Conservation (phyloP, 2,329 filamentous ascomycete species). For the Alternaria viburni region DNA sequence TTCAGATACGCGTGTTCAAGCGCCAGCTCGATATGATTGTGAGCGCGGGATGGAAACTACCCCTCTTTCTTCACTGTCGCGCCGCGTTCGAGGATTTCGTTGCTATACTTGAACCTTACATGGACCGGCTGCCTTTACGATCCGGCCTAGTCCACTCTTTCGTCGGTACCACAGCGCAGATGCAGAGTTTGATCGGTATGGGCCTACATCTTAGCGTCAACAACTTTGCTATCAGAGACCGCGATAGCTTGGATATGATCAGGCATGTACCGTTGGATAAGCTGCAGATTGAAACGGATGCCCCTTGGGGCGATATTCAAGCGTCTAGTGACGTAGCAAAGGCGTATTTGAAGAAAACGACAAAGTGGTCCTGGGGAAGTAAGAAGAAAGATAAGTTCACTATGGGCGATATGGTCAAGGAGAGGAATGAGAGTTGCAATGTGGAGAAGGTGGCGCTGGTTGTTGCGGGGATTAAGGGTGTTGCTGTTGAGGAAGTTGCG, state of each 20-base stretch:
- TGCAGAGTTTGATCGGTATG: conserved; percentile 47
- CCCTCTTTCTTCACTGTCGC: conserved; percentile 53
- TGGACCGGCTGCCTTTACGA: conserved; percentile 42
- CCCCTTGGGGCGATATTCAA: conserved; percentile 57
- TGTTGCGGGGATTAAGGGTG: conserved; percentile 57
- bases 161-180: conserved; percentile 50
- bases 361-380: conserved; percentile 45
- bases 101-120: conserved; percentile 50
- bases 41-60: conserved; percentile 41
- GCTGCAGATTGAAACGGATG: conserved; percentile 58
- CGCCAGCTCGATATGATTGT: conserved; percentile 52
- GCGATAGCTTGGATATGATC: conserved; percentile 53
- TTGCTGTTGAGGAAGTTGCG: conserved; percentile 52
- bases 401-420: conserved; percentile 56
- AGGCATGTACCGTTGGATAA: conserved; percentile 49
- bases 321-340: conserved; percentile 48
- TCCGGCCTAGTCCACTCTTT: conserved; percentile 51
- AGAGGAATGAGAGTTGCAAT: conserved; percentile 59
- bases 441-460: conserved; percentile 57
- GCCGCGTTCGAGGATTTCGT: conserved; percentile 55
- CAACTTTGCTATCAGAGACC: conserved; percentile 54
- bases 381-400: conserved; percentile 61
- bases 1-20: conserved; percentile 51
- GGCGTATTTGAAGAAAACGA: conserved; percentile 51
- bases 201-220: conserved; percentile 58